Conservation (phyloP, 345 rosid species). For the Dimocarpus longan region DNA sequence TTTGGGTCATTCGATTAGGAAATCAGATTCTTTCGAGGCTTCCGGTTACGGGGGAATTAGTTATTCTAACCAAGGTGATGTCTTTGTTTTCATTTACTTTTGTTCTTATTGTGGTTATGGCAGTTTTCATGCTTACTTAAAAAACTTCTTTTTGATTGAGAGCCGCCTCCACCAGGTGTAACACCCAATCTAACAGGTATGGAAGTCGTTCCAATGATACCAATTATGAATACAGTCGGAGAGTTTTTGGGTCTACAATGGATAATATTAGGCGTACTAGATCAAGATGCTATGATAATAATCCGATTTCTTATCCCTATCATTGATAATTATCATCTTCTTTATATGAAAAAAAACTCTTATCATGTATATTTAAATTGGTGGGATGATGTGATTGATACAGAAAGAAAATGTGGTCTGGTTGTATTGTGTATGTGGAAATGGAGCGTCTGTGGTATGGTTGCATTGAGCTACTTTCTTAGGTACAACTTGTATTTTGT, state of each 20-base stretch:
- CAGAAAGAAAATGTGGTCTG: background rate
- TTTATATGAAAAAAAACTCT: background rate
- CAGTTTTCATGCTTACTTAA: conserved; percentile 23
- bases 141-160: conserved; percentile 37
- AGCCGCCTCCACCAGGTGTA: conserved; percentile 58
- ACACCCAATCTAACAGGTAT: conserved; percentile 45
- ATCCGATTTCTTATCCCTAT: conserved; percentile 36
- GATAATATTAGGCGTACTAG: conserved; percentile 59
- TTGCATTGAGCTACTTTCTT: background rate
- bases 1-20: conserved; percentile 37
- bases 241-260: conserved; percentile 57
- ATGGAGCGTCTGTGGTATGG: background rate
- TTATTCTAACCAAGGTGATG: conserved; percentile 41
- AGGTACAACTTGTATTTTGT: conserved; percentile 1
- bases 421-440: background rate
- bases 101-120: background rate
- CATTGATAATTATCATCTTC: conserved; percentile 24
- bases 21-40: conserved; percentile 32
- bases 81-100: background rate
- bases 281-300: conserved; percentile 57
- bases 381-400: background rate
- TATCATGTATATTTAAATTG: background rate
- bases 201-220: conserved; percentile 50
- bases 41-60: conserved; percentile 35
- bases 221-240: conserved; percentile 62